phyloP scores from a whole-genome alignment of 306 rosid species.

The Malus fusca region DNA sequence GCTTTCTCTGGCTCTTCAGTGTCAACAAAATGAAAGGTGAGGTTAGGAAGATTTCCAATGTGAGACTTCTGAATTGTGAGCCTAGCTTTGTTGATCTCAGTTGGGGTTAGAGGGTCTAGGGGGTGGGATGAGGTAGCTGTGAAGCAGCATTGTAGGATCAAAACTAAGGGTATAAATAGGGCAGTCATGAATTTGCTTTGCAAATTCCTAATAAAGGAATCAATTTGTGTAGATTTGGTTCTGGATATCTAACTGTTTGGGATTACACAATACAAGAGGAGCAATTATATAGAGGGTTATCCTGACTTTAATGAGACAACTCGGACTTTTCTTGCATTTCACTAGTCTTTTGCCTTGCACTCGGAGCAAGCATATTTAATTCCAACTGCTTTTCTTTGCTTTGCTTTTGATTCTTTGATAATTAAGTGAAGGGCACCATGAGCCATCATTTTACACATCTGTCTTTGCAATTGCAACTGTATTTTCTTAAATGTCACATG shows the following conservation, averaged over 20 bases:
- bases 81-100: slow-evolving; percentile 53
- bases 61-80: slow-evolving; percentile 40
- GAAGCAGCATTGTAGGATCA: slow-evolving; percentile 28
- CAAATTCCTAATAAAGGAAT: background rate
- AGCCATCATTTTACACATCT: slow-evolving; percentile 1
- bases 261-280: background rate
- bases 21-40: slow-evolving; percentile 67
- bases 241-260: background rate
- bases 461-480: slow-evolving; percentile 3
- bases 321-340: background rate
- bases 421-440: slow-evolving; percentile 20
- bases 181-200: slow-evolving; percentile 30
- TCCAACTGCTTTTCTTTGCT: slow-evolving; percentile 22
- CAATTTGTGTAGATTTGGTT: background rate
- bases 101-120: slow-evolving; percentile 62
- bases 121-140: slow-evolving; percentile 44
- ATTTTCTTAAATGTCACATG: slow-evolving; percentile 15
- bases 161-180: slow-evolving; percentile 22
- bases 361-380: slow-evolving; percentile 25
- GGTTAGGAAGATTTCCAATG: slow-evolving; percentile 57
- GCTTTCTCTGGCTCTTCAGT: slow-evolving; percentile 69
- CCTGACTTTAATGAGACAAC: background rate
- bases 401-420: slow-evolving; percentile 30
- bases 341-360: slow-evolving; percentile 35
- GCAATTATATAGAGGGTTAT: background rate